phyloP scores from a whole-genome alignment of 495 filamentous ascomycete genomes.

The Tuber calosporum region DNA sequence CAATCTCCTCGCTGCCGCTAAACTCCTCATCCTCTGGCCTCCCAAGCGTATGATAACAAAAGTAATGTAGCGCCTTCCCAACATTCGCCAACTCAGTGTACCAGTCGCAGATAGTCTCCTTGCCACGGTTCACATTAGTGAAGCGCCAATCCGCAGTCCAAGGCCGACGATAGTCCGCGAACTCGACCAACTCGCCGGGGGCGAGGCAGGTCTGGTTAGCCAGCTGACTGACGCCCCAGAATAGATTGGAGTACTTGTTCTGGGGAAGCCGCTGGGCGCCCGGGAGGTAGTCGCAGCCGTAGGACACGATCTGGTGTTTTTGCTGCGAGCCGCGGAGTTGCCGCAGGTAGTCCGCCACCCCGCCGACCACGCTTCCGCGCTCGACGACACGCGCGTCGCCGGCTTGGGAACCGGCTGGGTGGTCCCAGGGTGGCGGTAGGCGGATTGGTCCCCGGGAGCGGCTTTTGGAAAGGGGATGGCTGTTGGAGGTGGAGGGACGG shows the following conservation, averaged over 20 bases:
- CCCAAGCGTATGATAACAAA: constrained; percentile 33
- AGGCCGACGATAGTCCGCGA: constrained; percentile 19
- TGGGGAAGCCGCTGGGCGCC: constrained; percentile 7
- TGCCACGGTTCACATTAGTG: constrained; percentile 34
- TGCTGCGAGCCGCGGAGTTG: constrained; percentile 16
- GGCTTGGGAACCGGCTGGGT: constrained; percentile 30
- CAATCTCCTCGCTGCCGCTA: constrained; percentile 26
- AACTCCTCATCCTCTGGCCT: constrained; percentile 18
- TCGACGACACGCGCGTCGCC: constrained; percentile 20
- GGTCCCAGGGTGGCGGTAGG: constrained; percentile 32
- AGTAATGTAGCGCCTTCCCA: constrained; percentile 39
- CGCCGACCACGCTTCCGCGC: constrained; percentile 19
- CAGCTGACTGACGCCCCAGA: constrained; percentile 33
- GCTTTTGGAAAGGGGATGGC: neutral
- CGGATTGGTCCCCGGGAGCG: constrained; percentile 12
- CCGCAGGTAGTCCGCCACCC: constrained; percentile 13
- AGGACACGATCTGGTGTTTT: constrained; percentile 26
- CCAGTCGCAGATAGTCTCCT: constrained; percentile 31
- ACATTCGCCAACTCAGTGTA: constrained; percentile 37
- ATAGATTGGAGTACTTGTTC: constrained; percentile 30
- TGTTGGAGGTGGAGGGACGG: constrained; percentile 44
- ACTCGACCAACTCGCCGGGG: constrained; percentile 38
- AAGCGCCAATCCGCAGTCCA: constrained; percentile 41
- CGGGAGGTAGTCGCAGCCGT: constrained; percentile 31
- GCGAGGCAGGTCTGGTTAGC: constrained; percentile 35